These are phyloP conservation scores for Exobasidium cylindrosporum DNA, from an alignment of 1,284 basidiomycete species.

Conservation along the genomic window DNA sequence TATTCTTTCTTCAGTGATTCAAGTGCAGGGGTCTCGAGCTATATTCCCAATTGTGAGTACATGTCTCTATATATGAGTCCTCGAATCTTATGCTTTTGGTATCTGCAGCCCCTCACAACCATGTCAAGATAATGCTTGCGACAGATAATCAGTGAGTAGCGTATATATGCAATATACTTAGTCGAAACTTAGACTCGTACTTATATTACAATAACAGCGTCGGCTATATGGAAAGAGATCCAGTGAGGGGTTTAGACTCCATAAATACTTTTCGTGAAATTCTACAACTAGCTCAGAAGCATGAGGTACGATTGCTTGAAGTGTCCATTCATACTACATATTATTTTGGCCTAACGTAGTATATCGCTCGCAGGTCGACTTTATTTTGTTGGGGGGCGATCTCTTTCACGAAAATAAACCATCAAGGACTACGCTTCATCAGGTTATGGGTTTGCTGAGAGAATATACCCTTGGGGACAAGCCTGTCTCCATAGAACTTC, in stretches of 20 bases:
- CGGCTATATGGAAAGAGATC: slow-evolving; percentile 91
- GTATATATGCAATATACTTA: not conserved
- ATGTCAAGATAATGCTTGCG: slow-evolving; percentile 48
- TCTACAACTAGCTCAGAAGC: slow-evolving; percentile 79
- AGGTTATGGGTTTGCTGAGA: slow-evolving; percentile 77
- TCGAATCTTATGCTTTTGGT: no score
- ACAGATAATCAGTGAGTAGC: slow-evolving; percentile 41
- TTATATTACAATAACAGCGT: no score
- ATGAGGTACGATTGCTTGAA: slow-evolving; percentile 72
- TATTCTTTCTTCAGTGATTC: no score
- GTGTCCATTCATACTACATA: not conserved
- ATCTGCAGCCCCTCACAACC: slow-evolving; percentile 14
- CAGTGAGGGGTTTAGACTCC: slow-evolving; percentile 87
- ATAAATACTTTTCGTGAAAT: slow-evolving; percentile 95
- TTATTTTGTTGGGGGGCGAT: slow-evolving; percentile 83
- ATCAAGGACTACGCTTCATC: slow-evolving; percentile 72
- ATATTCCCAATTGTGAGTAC: no score
- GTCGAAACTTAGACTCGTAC: slow-evolving; percentile 53
- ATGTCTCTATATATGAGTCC: no score
- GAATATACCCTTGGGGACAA: slow-evolving; percentile 86
- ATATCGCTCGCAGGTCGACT: slow-evolving; percentile 23
- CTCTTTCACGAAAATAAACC: slow-evolving; percentile 98
- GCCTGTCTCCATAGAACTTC: slow-evolving; percentile 80
- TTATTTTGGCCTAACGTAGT: no score
- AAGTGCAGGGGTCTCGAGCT: no score